Evolutionary conservation across 2,329 filamentous ascomycete species (phyloP).

Genomic region (Xylaria sp.): DNA sequence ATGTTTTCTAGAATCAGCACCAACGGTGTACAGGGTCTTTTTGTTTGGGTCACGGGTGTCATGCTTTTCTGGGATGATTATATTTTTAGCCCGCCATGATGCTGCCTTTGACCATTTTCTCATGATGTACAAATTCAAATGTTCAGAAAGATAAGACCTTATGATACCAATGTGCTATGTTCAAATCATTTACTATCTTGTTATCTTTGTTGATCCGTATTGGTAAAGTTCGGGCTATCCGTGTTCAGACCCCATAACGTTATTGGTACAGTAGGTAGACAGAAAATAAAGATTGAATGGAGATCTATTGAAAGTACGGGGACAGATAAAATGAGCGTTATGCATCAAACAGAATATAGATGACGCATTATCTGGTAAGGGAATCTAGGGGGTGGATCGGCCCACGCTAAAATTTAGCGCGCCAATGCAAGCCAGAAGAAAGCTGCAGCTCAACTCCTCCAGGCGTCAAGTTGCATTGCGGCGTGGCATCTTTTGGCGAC

Average conservation of each 20-base stretch:
- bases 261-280: too few species aligned
- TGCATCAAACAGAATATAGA: neutral
- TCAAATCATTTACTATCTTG: neutral
- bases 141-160: constrained; percentile 39
- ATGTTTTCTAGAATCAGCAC: constrained; percentile 48
- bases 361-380: neutral
- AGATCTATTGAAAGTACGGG: too few species aligned
- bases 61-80: constrained; percentile 46
- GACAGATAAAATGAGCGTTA: too few species aligned
- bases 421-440: constrained; percentile 29
- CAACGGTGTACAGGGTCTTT: constrained; percentile 47
- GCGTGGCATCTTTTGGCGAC: constrained; percentile 34
- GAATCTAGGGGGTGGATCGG: constrained; percentile 2
- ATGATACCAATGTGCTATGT: constrained; percentile 1
- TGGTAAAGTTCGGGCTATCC: neutral
- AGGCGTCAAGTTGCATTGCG: constrained; percentile 26
- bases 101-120: constrained; percentile 43
- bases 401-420: constrained; percentile 11
- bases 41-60: constrained; percentile 45
- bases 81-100: constrained; percentile 44
- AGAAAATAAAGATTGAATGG: too few species aligned
- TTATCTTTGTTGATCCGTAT: neutral
- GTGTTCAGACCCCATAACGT: too few species aligned
- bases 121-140: constrained; percentile 52
- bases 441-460: constrained; percentile 28